Evolutionary conservation across 2,329 filamentous ascomycete species (phyloP), one percentile per base, ranked within the genome.

Genomic region (Aspergillus piperis): DNA sequence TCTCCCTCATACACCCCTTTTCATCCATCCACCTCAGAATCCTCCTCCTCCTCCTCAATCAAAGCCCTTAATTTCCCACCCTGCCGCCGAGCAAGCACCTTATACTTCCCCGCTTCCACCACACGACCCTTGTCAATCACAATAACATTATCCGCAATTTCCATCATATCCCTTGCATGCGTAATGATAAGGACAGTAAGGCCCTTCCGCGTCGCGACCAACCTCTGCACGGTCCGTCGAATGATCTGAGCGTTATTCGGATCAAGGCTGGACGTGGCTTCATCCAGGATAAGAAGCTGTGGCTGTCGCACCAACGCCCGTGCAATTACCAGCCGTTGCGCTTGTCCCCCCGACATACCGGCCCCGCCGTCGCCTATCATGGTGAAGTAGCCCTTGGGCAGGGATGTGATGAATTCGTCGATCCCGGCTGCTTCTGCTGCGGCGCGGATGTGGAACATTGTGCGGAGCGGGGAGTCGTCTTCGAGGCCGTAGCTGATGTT

Each of bases 111-210:
- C 71, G 94, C 85, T 2, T 86, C 89, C 6, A 91, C 85, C 2
- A 84, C 80, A 2, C 84, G 82, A 0, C 87, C 84, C n/a, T 90
- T 84, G 27, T 96, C 81, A 61, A 88, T 67, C 63, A 97, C 86
- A 0, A 94, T 80, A 7, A 97, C 80, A 48, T 85, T 82, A 71
- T 92, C 88, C 0, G 89, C 90, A 60, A 91, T 84, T 59, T 83
- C 82, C 90, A 98, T 97, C 91, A 96, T 96, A 70, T 94, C 89
- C 62, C 80, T 82, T 59, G 84, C 86, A 76, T 97, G 94, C 52
- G 92, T 96, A 41, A 96, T 88, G 23, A 96, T 83, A 15, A 97
- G 81, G 0, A 96, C 86, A 0, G 90, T 90, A 73, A 91, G 83
- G 0, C 78, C 79, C 3, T 69, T 63, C 11, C 68, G 68, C 8